A percentile compares a stretch with the other conserved stretches of the same genome.
Evolutionary conservation across 129 eudicot genomes (phyloP).

Genomic region (Calendula officinalis): DNA sequence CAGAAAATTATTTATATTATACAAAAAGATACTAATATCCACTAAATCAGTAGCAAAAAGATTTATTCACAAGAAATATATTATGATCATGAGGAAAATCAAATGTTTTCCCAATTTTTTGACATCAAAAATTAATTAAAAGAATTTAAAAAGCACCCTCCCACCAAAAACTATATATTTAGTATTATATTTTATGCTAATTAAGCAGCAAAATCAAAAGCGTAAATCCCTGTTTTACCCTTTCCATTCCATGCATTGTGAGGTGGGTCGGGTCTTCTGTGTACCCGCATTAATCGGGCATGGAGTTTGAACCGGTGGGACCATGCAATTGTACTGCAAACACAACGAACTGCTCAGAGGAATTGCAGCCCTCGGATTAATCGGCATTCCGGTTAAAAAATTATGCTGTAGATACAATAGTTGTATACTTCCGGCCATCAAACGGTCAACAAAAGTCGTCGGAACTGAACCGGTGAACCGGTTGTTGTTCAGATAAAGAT

Average conservation of each 20-base stretch:
- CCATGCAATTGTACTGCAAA: constrained; percentile 95
- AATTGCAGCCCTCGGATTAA: constrained; percentile 75
- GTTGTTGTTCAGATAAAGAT: constrained; percentile 78
- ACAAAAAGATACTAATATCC: background rate
- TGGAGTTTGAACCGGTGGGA: constrained; percentile 83
- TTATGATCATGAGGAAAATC: constrained; percentile 18
- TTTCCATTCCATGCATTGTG: constrained; percentile 75
- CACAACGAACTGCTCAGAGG: constrained; percentile 80
- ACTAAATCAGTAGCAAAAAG: background rate
- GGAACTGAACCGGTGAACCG: constrained; percentile 89
- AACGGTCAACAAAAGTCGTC: constrained; percentile 67
- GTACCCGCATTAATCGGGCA: constrained; percentile 92
- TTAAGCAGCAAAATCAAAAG: constrained; percentile 3
- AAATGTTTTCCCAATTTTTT: constrained; percentile 10
- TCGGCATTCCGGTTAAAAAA: constrained; percentile 68
- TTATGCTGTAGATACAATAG: constrained; percentile 82
- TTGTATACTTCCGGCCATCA: constrained; percentile 48
- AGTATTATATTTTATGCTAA: constrained; percentile 15
- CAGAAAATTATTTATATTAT: background rate
- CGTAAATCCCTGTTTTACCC: constrained; percentile 42
- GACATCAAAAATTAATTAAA: constrained; percentile 32
- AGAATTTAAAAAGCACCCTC: constrained; percentile 23
- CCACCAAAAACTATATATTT: background rate
- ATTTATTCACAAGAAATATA: constrained; percentile 36
- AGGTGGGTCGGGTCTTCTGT: constrained; percentile 84